These are phyloP conservation scores for Trichoderma pleuroti DNA, from an alignment of 2,329 filamentous ascomycete species.

Conservation along the genomic window DNA sequence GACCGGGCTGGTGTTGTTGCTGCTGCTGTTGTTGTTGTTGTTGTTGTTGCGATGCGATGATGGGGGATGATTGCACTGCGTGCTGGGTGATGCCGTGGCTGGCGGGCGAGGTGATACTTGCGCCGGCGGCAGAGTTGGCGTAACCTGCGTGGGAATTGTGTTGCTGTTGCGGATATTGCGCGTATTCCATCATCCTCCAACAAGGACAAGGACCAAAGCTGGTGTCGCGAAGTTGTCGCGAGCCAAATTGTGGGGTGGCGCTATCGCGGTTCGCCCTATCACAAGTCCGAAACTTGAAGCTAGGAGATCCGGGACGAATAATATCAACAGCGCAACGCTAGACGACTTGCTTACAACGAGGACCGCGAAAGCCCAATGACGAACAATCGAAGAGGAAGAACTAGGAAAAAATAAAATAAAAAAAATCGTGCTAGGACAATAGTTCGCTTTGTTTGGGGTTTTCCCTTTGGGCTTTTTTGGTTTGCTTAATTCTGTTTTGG, in stretches of 20 bases:
- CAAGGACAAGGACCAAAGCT: slow-evolving; percentile 24
- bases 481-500: slow-evolving; percentile 19
- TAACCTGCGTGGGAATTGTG: slow-evolving; percentile 65
- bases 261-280: slow-evolving; percentile 24
- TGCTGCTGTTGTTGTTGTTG: slow-evolving; percentile 48
- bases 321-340: slow-evolving; percentile 18
- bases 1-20: slow-evolving; percentile 52
- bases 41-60: slow-evolving; percentile 68
- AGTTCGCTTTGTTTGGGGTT: not conserved
- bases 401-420: not conserved
- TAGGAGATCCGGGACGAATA: slow-evolving; percentile 21
- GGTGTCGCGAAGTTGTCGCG: slow-evolving; percentile 25
- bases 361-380: slow-evolving; percentile 20
- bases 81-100: slow-evolving; percentile 66
- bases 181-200: slow-evolving; percentile 67
- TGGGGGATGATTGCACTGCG: slow-evolving; percentile 71
- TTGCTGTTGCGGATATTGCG: slow-evolving; percentile 67
- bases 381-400: slow-evolving; percentile 24
- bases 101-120: slow-evolving; percentile 69
- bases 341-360: slow-evolving; percentile 12
- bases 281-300: slow-evolving; percentile 15
- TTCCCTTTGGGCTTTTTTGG: not conserved
- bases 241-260: slow-evolving; percentile 23
- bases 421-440: slow-evolving; percentile 26
- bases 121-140: slow-evolving; percentile 52